Conservation (phyloP, 2,329 filamentous ascomycete genomes). For the Cytospora mali region DNA sequence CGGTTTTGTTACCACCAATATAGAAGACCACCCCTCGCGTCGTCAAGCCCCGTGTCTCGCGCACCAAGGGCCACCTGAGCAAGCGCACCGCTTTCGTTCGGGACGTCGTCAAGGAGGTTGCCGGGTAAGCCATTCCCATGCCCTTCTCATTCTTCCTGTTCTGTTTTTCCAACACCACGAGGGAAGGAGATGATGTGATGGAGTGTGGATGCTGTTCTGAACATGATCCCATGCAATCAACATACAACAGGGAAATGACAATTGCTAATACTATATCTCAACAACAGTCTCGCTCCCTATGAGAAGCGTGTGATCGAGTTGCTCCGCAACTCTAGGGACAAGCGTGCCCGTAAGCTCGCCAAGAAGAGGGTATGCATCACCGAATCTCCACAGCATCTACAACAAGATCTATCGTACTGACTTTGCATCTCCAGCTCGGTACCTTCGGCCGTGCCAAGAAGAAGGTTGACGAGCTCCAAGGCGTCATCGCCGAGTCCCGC, state of each 20-base stretch:
- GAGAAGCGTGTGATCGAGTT: conserved; percentile 99
- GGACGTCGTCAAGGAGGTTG: conserved; percentile 97
- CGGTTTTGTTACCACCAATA: conserved; percentile 40
- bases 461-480: conserved; percentile 99
- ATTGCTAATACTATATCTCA: conserved; percentile 21
- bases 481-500: conserved; percentile 96
- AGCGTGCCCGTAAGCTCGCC: conserved; percentile 97
- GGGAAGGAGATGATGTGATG: not conserved
- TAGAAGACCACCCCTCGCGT: conserved; percentile 84
- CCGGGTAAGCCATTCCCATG: conserved; percentile 70
- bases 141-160: not conserved
- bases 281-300: conserved; percentile 77
- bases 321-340: conserved; percentile 98
- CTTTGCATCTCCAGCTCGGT: conserved; percentile 69
- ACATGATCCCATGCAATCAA: not conserved
- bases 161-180: not conserved
- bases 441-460: conserved; percentile 98
- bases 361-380: conserved; percentile 86
- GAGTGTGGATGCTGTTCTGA: no score
- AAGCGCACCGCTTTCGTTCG: conserved; percentile 97
- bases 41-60: conserved; percentile 75
- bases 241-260: not conserved
- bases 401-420: conserved; percentile 31
- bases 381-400: not conserved
- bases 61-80: conserved; percentile 93